These are phyloP conservation scores for Balakata baccata DNA, from an alignment of 345 rosid species.

Conservation along the genomic window DNA sequence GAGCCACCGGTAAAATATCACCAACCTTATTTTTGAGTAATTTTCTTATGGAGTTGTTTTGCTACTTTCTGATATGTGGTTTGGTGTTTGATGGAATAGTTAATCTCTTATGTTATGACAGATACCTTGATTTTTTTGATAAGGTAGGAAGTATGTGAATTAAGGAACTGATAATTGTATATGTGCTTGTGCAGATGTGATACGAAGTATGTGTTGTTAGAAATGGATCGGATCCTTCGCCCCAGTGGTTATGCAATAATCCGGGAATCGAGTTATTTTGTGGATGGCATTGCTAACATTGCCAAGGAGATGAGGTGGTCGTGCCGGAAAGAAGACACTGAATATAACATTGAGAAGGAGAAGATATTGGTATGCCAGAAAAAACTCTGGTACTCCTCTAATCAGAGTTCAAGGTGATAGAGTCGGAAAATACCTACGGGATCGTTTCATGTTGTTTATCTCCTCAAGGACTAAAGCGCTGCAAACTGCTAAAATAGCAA, in stretches of 20 bases:
- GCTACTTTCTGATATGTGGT: too few relatives aligned
- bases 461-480: not conserved
- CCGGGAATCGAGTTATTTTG: conserved; percentile 73
- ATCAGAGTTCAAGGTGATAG: conserved; percentile 37
- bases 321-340: conserved; percentile 72
- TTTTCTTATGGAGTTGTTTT: too few relatives aligned
- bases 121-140: too few relatives aligned
- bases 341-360: conserved; percentile 61
- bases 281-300: conserved; percentile 54
- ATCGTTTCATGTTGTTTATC: not conserved
- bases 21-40: too few relatives aligned
- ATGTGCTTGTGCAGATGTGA: not conserved
- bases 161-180: conserved; percentile 14
- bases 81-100: too few relatives aligned
- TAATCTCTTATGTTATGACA: too few relatives aligned
- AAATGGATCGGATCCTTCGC: conserved; percentile 89
- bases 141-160: not conserved
- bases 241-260: conserved; percentile 70
- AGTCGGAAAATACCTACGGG: not conserved
- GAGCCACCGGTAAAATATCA: conserved; percentile 66
- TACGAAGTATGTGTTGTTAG: too few relatives aligned
- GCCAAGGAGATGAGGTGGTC: conserved; percentile 86
- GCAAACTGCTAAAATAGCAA: not conserved
- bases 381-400: conserved; percentile 78
- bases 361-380: conserved; percentile 84